These are phyloP conservation scores for Gossypium herbaceum DNA, from an alignment of 345 rosid species.

Conservation along the genomic window DNA sequence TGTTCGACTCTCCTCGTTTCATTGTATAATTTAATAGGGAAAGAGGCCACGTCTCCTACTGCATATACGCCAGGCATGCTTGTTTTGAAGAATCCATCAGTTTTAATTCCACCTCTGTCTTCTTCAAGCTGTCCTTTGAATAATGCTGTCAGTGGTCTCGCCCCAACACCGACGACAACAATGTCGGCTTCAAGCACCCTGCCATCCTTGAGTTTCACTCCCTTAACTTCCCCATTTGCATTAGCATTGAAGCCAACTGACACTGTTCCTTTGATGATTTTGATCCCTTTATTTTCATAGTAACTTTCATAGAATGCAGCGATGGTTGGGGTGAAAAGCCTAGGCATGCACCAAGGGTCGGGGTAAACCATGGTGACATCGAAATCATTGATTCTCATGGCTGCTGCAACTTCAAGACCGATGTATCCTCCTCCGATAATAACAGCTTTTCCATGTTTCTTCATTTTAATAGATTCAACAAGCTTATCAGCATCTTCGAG, in stretches of 20 bases:
- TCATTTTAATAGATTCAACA: constrained; percentile 48
- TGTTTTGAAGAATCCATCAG: constrained; percentile 50
- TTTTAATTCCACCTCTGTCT: constrained; percentile 76
- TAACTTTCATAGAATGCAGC: constrained; percentile 89
- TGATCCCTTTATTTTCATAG: constrained; percentile 68
- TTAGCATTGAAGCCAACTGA: constrained; percentile 59
- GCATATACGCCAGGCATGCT: constrained; percentile 65
- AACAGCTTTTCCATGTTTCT: constrained; percentile 73
- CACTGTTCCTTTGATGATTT: constrained; percentile 78
- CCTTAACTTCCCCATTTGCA: constrained; percentile 43
- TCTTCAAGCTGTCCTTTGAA: constrained; percentile 77
- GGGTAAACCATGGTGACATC: constrained; percentile 86
- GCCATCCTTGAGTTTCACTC: constrained; percentile 66
- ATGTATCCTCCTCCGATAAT: constrained; percentile 96
- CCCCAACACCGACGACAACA: constrained; percentile 71
- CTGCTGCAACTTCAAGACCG: constrained; percentile 93
- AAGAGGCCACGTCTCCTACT: constrained; percentile 79
- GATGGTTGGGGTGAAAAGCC: constrained; percentile 78
- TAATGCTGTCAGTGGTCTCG: constrained; percentile 44
- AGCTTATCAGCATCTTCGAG: constrained; percentile 59
- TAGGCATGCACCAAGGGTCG: constrained; percentile 81
- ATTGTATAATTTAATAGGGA: constrained; percentile 53
- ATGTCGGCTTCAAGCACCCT: constrained; percentile 65
- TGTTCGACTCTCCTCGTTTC: constrained; percentile 82
- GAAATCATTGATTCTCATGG: constrained; percentile 54